phyloP scores from a whole-genome alignment of 495 filamentous ascomycete species.

The Xylaria telfairii region DNA sequence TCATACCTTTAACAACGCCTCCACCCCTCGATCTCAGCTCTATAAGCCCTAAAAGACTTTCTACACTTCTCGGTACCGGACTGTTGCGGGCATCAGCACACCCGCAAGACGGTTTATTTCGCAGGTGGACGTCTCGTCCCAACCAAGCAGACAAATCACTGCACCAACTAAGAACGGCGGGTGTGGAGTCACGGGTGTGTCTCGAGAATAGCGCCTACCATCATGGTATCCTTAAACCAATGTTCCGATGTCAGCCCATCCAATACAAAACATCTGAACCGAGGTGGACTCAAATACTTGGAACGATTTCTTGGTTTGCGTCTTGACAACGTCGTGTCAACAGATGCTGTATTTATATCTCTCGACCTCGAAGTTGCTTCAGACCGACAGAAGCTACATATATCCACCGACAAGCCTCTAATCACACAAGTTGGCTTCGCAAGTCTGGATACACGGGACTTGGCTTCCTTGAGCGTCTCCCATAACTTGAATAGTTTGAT shows the following conservation, averaged over 20 bases:
- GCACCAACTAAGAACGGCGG: too few species aligned
- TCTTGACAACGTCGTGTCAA: not conserved
- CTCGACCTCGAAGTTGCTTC: not conserved
- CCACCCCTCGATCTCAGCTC: too few species aligned
- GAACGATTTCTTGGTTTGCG: not conserved
- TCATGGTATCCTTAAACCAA: constrained; percentile 2
- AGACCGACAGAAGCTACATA: not conserved
- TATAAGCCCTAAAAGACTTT: too few species aligned
- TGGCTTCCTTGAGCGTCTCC: not conserved
- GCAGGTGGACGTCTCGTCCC: not conserved
- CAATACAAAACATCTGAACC: not conserved
- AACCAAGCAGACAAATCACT: not conserved
- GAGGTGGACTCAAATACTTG: not conserved
- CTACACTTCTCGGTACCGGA: too few species aligned
- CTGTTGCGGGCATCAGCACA: too few species aligned
- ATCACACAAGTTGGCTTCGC: not conserved
- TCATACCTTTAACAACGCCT: too few species aligned
- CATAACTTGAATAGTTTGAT: not conserved
- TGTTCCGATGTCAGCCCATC: not conserved
- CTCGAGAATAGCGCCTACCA: not conserved
- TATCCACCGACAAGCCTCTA: not conserved
- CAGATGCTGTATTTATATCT: not conserved
- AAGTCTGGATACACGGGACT: not conserved
- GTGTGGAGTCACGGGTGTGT: too few species aligned
- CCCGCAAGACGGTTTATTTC: too few species aligned